Percentiles rank a stretch among this genome's conserved stretches.
Conservation (phyloP, 108 stramenopile genomes). For the Stephanodiscus minutulus region DNA sequence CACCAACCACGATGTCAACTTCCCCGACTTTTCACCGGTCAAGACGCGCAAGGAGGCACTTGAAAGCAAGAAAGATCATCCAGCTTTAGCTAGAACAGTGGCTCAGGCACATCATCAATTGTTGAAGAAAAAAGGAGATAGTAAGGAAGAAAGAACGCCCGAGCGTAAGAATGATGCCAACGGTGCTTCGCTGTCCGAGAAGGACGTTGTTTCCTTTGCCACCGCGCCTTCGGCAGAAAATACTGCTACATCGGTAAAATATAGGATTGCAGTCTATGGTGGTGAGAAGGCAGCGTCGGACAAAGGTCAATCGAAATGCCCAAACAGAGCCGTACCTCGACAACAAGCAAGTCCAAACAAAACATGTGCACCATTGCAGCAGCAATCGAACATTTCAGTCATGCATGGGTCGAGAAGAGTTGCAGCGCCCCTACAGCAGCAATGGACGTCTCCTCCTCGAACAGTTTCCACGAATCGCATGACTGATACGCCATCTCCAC, state of each 20-base stretch:
- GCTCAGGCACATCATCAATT: background rate
- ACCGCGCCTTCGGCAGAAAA: background rate
- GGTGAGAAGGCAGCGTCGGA: background rate
- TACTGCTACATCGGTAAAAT: constrained; percentile 29
- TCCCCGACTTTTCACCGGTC: constrained; percentile 14
- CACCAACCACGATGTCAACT: background rate
- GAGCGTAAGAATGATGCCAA: constrained; percentile 9
- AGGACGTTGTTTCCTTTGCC: background rate
- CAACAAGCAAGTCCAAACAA: constrained; percentile 11
- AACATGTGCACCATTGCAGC: background rate
- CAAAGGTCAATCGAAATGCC: background rate
- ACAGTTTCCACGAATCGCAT: constrained; percentile 3
- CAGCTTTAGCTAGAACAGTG: background rate
- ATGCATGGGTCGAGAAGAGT: constrained; percentile 2
- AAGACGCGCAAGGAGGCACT: constrained; percentile 23
- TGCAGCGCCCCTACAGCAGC: constrained; percentile 8
- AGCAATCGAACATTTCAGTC: background rate
- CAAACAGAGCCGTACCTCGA: constrained; percentile 2
- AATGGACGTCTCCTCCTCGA: constrained; percentile 12
- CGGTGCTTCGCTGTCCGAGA: background rate
- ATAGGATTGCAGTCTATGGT: constrained; percentile 29
- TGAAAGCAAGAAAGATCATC: constrained; percentile 18
- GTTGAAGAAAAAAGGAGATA: background rate
- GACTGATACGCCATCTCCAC: constrained; percentile 13
- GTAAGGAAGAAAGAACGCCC: background rate